A percentile compares a stretch with the other conserved stretches of the same genome.
These are phyloP conservation scores for Ascochyta viciae-villosae DNA, from an alignment of 2,329 filamentous ascomycete genomes.

Conservation along the genomic window DNA sequence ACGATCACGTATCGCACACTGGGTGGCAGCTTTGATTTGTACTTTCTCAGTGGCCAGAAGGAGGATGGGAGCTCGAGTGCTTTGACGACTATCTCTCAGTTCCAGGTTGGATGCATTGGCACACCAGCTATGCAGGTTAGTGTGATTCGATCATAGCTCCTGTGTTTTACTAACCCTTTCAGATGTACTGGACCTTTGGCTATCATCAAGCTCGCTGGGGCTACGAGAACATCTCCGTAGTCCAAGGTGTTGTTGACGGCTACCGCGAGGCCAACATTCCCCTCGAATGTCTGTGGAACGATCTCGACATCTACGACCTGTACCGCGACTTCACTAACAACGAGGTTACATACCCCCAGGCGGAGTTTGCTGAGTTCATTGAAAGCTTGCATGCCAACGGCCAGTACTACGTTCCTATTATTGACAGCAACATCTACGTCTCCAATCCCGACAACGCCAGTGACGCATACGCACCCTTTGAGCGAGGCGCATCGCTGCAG, in stretches of 20 bases:
- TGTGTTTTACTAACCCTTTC: not conserved
- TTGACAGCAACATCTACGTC: conserved; percentile 70
- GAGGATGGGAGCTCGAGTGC: conserved; percentile 68
- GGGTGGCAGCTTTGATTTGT: conserved; percentile 77
- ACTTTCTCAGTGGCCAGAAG: conserved; percentile 75
- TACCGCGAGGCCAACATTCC: conserved; percentile 62
- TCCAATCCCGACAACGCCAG: conserved; percentile 71
- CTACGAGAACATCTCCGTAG: conserved; percentile 57
- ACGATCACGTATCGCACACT: conserved; percentile 74
- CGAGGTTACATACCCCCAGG: conserved; percentile 56
- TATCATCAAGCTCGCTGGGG: conserved; percentile 84
- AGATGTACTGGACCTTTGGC: conserved; percentile 68
- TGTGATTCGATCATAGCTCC: not conserved
- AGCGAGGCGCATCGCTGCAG: conserved; percentile 53
- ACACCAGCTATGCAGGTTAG: conserved; percentile 77
- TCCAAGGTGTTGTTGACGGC: conserved; percentile 53
- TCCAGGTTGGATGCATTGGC: conserved; percentile 69
- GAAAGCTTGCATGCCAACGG: conserved; percentile 57
- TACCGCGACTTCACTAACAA: conserved; percentile 66
- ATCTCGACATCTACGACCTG: conserved; percentile 46
- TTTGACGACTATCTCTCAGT: conserved; percentile 53
- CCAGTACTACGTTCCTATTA: conserved; percentile 65
- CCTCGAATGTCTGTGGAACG: conserved; percentile 51
- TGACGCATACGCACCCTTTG: conserved; percentile 60
- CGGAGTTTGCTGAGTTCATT: conserved; percentile 57